Evolutionary conservation across 495 filamentous ascomycete genomes (phyloP), one percentile per base, ranked within the genome.

Genomic region (Aspergillus bertholletiae): DNA sequence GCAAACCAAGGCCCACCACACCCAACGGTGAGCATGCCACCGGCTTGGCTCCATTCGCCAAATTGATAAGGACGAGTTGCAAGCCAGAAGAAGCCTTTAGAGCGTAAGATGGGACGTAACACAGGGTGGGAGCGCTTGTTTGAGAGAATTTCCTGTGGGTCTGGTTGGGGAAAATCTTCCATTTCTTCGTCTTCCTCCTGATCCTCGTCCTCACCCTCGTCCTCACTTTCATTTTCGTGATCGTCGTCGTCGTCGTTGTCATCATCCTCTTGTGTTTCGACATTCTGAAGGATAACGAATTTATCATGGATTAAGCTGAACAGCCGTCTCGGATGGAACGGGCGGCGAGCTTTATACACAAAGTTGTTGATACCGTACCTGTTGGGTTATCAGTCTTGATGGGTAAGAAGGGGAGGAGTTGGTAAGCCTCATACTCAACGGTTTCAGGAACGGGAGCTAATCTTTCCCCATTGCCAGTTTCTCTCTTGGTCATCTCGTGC

Each of bases 1-100:
- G 76, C 75, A 39, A 81, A 82, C 78, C 80, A 84, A 0, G 74
- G 69, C 1, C 76, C 76, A 20, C 80, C 79, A 30, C 75, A 77
- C 2, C 71, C 67, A 18, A 84, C 60, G 0, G 80, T 84, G 47
- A 84, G 60, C 75, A 84, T 84, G 5, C 74, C 79, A 4, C 81
- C 80, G 1, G 81, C 80, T 60, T 83, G 80, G n/a, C 75, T 80
- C 81, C 80, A 84, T 63, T 82, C 80, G 46, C 80, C 80, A 18
- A 72, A 73, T 17, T 74, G 73, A 48, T 66, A 59, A 0, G 75
- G 72, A 2, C 77, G 69, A 43, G 72, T 78, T 0, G 74, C 62
- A 3, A 79, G 61, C 75, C 75, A 79, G 57, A 74, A 71, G 54
- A 74, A 73, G 47, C 76, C 76, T 48, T 79, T 79, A 32, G 74